Percentiles rank a stretch among this genome's conserved stretches.
phyloP scores from a whole-genome alignment of 805 yeast species.

The Cyberlindnera maritima region DNA sequence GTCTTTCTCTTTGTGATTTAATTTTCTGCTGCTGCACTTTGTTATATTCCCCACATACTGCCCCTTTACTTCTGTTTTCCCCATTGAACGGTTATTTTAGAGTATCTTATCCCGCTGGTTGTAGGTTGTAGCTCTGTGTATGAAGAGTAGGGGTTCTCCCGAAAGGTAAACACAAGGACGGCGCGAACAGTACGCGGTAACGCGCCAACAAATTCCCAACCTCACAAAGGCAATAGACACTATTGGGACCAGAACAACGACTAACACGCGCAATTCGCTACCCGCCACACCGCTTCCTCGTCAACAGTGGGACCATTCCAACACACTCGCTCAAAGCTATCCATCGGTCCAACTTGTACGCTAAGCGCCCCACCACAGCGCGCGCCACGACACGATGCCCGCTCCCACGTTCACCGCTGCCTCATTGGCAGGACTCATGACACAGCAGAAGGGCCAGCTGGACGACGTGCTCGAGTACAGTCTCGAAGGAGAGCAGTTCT shows the following conservation, averaged over 20 bases:
- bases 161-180: background rate
- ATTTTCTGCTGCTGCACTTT: too few species aligned
- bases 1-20: slow-evolving; percentile 33
- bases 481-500: slow-evolving; percentile 13
- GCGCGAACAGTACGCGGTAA: too few species aligned
- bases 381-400: slow-evolving; percentile 2
- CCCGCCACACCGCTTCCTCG: background rate
- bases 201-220: background rate
- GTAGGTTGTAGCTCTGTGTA: too few species aligned
- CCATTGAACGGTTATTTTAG: background rate
- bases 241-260: too few species aligned
- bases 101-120: background rate
- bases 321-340: background rate
- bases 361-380: background rate
- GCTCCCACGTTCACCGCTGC: slow-evolving; percentile 4
- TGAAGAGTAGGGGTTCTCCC: background rate
- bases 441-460: slow-evolving; percentile 8
- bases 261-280: too few species aligned
- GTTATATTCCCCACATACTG: background rate
- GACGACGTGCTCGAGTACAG: slow-evolving; percentile 11
- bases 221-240: background rate
- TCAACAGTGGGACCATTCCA: background rate
- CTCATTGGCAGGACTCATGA: slow-evolving; percentile 7
- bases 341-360: background rate
- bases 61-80: background rate